Evolutionary conservation across 2,329 filamentous ascomycete species (phyloP), one percentile per base, ranked within the genome.

Genomic region (Microsporum audouinii): DNA sequence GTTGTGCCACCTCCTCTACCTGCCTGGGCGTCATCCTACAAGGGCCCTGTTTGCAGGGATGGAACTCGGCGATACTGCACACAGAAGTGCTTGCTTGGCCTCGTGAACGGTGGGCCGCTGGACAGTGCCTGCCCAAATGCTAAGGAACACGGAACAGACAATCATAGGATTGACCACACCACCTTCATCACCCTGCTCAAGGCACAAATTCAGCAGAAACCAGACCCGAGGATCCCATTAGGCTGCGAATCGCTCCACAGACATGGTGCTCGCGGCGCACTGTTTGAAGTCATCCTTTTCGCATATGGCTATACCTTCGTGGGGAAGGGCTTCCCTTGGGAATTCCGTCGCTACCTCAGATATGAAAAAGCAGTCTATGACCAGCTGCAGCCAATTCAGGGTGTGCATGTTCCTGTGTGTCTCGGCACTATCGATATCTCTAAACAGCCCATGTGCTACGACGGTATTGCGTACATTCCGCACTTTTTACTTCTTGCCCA

Each of bases 51-150:
- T 5, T 31, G 27, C 29, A 31, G 27, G 12, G 64, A 59, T 58
- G 62, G 64, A 57, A 60, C 61, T 33, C 63, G 68, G 55, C 64
- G 61, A 51, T 77, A 76, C 63, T 78, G 73, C 65, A 75, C 74
- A 1, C 71, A 76, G 27, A 68, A 68, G 45, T 78, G 75, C 65
- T 68, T 78, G 17, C 66, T 71, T 8, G 74, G 74, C 14, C 65
- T 78, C 36, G 64, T 70, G 7, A 62, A 64, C 5, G 66, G 70
- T 39, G 63, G 64, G 6, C 29, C 62, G 2, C 69, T 77, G 12
- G 73, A 77, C 62, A 27, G 61, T 47, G 27, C 63, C 3, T 77
- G 75, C 66, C 76, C 73, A 0, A 79, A 79, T 62, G 66, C 72
- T 1, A 63, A 49, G 7, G 66, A 72, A 58, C 75, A 79, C 66